These are phyloP conservation scores for Themeda triandra DNA, from an alignment of 176 grass and related monocot genomes.

Conservation along the genomic window DNA sequence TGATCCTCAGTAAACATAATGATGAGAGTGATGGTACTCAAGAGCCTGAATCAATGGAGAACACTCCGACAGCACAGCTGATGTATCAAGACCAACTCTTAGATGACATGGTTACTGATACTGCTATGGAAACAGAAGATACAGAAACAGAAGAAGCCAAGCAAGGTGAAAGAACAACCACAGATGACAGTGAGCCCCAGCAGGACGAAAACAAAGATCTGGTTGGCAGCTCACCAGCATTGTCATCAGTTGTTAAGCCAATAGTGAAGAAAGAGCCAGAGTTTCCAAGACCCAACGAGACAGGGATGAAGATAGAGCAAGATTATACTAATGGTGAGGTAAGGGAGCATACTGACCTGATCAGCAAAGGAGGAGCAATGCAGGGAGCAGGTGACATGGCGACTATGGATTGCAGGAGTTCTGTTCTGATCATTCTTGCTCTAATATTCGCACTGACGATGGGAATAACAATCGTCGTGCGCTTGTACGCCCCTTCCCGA, in stretches of 20 bases:
- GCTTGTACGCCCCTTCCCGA: constrained; percentile 8
- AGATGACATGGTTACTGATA: constrained; percentile 5
- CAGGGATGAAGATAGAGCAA: constrained; percentile 34
- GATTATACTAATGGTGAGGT: neutral
- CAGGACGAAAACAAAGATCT: constrained; percentile 14
- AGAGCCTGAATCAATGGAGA: constrained; percentile 23
- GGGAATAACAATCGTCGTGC: constrained; percentile 11
- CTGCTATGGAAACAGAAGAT: neutral
- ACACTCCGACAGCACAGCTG: neutral
- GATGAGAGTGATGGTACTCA: neutral
- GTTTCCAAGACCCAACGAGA: constrained; percentile 4
- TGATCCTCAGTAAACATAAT: neutral
- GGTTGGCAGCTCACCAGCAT: neutral
- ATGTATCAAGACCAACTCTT: constrained; percentile 5
- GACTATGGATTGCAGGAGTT: constrained; percentile 7
- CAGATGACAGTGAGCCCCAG: neutral
- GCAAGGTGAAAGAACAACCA: neutral
- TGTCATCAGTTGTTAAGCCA: constrained; percentile 12
- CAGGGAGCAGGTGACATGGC: neutral
- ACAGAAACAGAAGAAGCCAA: neutral
- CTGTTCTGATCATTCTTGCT: constrained; percentile 27
- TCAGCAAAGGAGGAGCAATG: neutral
- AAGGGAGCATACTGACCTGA: neutral
- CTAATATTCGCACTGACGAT: constrained; percentile 30
- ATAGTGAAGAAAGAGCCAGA: neutral